Base-by-base conservation (phyloP, 2,329 filamentous ascomycete species). In the Talaromyces verruculosus region DNA sequence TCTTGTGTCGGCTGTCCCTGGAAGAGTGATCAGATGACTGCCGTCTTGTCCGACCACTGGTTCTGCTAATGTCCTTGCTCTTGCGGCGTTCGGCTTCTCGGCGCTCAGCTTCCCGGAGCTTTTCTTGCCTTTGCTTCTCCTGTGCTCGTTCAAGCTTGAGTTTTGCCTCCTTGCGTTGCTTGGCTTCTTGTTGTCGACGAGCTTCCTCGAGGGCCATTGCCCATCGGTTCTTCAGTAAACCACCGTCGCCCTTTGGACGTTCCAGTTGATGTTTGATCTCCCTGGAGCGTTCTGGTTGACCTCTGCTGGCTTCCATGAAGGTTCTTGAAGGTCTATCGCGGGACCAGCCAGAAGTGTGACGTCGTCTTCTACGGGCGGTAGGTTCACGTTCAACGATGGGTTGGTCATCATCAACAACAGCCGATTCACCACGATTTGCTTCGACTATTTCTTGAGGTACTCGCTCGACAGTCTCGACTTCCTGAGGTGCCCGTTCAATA, bases 321-420 rank as follows among this genome's bases (percentile, higher is more conserved):
- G 73, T 71, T 61, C 75, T 80, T 3, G 78, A 78, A 45, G 72
- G 71, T 63, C 75, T 75, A 33, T 79, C 77, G 28, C 72, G 72
- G 1, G 76, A 74, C 30, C 70, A 65, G 13, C 68, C 71, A 7
- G 74, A 70, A 2, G 73, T 63, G 41, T 55, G 72, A 17, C 73
- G 75, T 64, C 72, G 72, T 72, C 75, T 77, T 60, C 71, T 77
- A 37, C 72, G 72, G 3, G 37, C 10, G 15, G 72, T 68, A 19
- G 63, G 67, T 35, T 71, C 68, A 62, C 41, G 53, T 10, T 66
- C 65, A 41, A 62, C 53, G 33, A 49, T 30, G 25, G 43, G 64
- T 41, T 65, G 51, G 30, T 61, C 65, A 25, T 67, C 68, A 30
- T 68, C 70, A 53, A 69, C 65, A 4, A 65, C 22, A 33, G 67